Conservation (phyloP, 331 rosid genomes). For the Quercus tomentella region DNA sequence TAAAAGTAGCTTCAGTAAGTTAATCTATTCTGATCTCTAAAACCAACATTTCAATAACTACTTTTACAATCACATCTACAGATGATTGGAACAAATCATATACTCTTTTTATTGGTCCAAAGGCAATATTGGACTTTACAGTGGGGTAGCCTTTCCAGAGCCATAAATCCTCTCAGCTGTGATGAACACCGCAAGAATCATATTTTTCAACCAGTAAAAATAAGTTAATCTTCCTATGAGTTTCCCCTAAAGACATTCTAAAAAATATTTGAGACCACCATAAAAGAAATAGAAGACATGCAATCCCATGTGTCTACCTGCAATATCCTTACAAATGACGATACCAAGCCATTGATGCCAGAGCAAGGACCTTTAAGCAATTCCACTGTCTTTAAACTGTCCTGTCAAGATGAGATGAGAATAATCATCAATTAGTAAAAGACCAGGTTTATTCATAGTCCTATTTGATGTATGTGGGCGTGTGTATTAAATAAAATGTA, state of each 20-base stretch:
- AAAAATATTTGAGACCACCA: not conserved
- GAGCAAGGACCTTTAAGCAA: conserved; percentile 35
- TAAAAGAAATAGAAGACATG: not conserved
- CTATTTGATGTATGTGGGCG: not conserved
- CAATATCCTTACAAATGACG: conserved; percentile 75
- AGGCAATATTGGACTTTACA: not conserved
- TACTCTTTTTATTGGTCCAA: not conserved
- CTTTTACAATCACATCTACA: not conserved
- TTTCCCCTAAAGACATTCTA: not conserved
- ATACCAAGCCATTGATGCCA: conserved; percentile 76
- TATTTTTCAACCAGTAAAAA: not conserved
- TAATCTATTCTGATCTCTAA: not conserved
- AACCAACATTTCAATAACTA: not conserved
- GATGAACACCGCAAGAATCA: not conserved
- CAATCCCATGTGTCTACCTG: conserved; percentile 49
- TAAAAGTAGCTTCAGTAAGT: not conserved
- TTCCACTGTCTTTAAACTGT: conserved; percentile 78
- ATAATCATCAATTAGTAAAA: conserved; percentile 12
- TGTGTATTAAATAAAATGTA: not conserved
- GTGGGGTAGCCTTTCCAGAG: not conserved
- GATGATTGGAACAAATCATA: not conserved
- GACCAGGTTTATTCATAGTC: not conserved
- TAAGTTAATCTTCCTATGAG: not conserved
- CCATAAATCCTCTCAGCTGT: not conserved
- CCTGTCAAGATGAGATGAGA: conserved; percentile 62